Evolutionary conservation across 208 protist genomes (phyloP).

Genomic region (Acanthamoeba lenticulata): DNA sequence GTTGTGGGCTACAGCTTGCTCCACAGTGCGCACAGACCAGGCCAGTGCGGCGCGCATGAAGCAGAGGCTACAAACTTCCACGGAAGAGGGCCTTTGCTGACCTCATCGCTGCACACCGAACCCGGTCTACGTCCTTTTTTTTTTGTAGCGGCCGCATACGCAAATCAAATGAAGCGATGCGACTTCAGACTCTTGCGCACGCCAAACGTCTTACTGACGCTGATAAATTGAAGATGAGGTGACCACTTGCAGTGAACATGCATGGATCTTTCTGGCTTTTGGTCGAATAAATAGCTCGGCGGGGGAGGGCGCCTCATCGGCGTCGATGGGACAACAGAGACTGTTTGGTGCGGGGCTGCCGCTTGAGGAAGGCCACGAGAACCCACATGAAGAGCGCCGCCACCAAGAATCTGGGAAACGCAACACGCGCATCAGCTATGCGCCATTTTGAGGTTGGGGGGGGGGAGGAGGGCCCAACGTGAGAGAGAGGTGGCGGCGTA

Average conservation of each 20-base stretch:
- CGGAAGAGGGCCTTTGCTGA: not conserved
- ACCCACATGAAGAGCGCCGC: not conserved
- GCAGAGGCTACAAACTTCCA: not conserved
- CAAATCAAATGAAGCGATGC: not conserved
- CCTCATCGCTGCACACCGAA: not conserved
- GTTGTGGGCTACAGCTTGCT: not conserved
- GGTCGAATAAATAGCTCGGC: not conserved
- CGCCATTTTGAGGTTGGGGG: not conserved
- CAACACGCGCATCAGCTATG: not conserved
- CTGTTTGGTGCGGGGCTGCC: not conserved
- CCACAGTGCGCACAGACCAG: not conserved
- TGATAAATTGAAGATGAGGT: not conserved
- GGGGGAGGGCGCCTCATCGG: not conserved
- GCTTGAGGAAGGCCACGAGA: not conserved
- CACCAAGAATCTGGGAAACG: not conserved
- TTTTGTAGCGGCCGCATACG: not conserved
- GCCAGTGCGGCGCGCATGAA: not conserved
- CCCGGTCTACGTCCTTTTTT: no score
- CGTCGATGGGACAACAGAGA: not conserved
- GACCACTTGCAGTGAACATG: no score
- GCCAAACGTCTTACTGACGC: no score
- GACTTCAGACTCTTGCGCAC: no score
- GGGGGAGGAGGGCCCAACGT: not conserved
- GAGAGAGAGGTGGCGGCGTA: not conserved
- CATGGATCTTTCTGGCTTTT: no score